A percentile compares a stretch with the other conserved stretches of the same genome.
phyloP scores from a whole-genome alignment of 805 yeast species.

The Yamadazyma ubonensis region DNA sequence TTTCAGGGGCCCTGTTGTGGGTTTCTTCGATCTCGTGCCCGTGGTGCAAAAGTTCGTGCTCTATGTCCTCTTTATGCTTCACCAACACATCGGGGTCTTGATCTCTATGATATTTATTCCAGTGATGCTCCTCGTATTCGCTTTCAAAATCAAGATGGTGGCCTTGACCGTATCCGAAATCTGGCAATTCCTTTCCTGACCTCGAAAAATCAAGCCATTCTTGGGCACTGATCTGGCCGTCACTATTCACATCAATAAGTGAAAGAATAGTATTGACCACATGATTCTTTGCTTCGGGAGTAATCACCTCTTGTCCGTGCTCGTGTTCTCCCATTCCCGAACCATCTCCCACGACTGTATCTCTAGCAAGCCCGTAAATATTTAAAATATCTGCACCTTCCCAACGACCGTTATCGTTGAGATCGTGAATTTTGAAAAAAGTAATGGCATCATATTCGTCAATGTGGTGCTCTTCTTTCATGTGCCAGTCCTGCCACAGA shows the following conservation, averaged over 20 bases:
- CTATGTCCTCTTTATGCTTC: constrained; percentile 86
- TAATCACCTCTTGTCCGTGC: constrained; percentile 52
- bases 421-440: constrained; percentile 81
- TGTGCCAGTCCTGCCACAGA: constrained; percentile 85
- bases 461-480: constrained; percentile 83
- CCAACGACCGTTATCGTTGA: constrained; percentile 56
- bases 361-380: constrained; percentile 76
- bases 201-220: constrained; percentile 68
- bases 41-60: constrained; percentile 81
- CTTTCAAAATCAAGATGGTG: constrained; percentile 92
- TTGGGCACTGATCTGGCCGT: constrained; percentile 60
- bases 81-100: constrained; percentile 78
- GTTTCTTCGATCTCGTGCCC: constrained; percentile 77
- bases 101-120: constrained; percentile 77
- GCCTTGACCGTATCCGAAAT: constrained; percentile 89
- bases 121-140: constrained; percentile 93
- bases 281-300: constrained; percentile 52
- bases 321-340: constrained; percentile 85
- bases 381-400: constrained; percentile 65
- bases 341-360: constrained; percentile 79
- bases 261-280: constrained; percentile 56
- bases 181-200: constrained; percentile 77
- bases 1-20: constrained; percentile 30
- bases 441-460: constrained; percentile 70
- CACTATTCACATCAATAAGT: constrained; percentile 64